A percentile compares a stretch with the other conserved stretches of the same genome.
Evolutionary conservation across 768 basidiomycete species (phyloP).

Genomic region (Lentinula sp.): DNA sequence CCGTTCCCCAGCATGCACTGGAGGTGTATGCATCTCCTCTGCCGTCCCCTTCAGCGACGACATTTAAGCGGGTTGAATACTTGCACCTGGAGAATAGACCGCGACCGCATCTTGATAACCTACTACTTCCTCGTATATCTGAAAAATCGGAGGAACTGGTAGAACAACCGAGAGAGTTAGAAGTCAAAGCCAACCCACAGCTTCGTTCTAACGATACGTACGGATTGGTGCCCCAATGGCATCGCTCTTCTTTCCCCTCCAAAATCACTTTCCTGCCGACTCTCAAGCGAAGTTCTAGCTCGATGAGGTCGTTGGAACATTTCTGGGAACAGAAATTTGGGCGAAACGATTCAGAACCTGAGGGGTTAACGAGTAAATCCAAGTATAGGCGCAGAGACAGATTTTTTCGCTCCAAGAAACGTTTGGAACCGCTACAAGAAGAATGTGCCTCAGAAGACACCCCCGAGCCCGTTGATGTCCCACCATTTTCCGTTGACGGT

Average conservation of each 20-base stretch:
- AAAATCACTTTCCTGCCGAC: neutral
- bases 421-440: neutral
- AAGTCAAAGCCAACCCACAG: neutral
- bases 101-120: neutral
- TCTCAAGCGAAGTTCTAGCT: neutral
- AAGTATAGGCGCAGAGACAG: neutral
- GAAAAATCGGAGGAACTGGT: neutral
- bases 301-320: neutral
- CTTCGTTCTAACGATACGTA: neutral
- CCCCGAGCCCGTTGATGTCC: neutral
- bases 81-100: neutral
- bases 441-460: neutral
- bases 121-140: neutral
- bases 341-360: neutral
- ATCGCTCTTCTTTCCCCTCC: neutral
- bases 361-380: neutral
- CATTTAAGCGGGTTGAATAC: neutral
- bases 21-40: neutral
- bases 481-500: conserved; percentile 5
- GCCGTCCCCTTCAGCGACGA: neutral
- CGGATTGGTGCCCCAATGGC: neutral
- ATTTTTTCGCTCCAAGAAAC: neutral
- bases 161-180: neutral
- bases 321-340: neutral
- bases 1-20: neutral